phyloP scores from a whole-genome alignment of 1,139 yeast genomes.

The Lodderomyces jiufengensis region DNA sequence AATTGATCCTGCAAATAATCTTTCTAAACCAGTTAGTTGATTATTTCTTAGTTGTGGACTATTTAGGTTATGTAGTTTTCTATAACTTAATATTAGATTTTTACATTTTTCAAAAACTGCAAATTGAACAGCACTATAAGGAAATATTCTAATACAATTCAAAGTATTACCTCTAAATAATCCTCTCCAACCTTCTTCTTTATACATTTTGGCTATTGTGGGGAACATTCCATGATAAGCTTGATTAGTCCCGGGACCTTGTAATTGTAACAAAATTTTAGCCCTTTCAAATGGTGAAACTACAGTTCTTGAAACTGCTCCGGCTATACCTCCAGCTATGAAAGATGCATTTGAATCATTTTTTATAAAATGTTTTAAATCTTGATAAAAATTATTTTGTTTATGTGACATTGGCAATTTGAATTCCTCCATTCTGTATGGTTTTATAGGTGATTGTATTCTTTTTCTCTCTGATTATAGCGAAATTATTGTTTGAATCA shows the following conservation, averaged over 20 bases:
- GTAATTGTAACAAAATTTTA: conserved; percentile 86
- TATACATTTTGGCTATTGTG: conserved; percentile 75
- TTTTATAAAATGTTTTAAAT: conserved; percentile 32
- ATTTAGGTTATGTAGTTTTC: conserved; percentile 8
- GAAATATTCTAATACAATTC: conserved; percentile 86
- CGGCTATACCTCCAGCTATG: conserved; percentile 63
- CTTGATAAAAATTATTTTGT: conserved; percentile 7
- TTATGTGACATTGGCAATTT: conserved; percentile 7
- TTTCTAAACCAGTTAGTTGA: conserved; percentile 45
- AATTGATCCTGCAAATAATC: conserved; percentile 72
- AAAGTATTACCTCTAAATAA: conserved; percentile 86
- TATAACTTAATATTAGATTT: conserved; percentile 31
- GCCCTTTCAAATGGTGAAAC: conserved; percentile 96
- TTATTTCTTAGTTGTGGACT: conserved; percentile 17
- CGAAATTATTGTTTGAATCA: too few relatives aligned
- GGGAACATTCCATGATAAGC: conserved; percentile 73
- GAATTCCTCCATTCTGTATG: conserved; percentile 11
- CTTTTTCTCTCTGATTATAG: too few relatives aligned
- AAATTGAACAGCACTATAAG: conserved; percentile 94
- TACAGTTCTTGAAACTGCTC: conserved; percentile 87
- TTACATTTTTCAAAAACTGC: conserved; percentile 78
- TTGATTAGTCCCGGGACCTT: conserved; percentile 62
- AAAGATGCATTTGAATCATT: conserved; percentile 61
- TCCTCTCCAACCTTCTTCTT: conserved; percentile 88
- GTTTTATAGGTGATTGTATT: too few relatives aligned